phyloP scores from a whole-genome alignment of 345 rosid species.

The Pugionium dolabratum region DNA sequence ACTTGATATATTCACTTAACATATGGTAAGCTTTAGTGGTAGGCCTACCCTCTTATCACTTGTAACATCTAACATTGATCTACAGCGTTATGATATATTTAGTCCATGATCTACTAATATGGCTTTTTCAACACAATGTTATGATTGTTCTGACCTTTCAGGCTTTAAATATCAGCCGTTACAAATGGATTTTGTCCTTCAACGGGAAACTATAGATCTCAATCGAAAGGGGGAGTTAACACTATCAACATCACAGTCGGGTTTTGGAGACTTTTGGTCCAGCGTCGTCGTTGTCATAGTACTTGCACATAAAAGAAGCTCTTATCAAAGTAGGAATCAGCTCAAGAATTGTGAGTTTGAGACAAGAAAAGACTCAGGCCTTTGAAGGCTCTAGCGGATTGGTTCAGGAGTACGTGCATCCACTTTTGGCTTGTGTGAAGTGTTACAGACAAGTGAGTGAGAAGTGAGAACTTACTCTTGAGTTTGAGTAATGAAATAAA shows the following conservation, averaged over 20 bases:
- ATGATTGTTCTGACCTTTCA: conserved; percentile 27
- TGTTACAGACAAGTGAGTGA: conserved; percentile 36
- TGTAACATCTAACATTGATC: too few species aligned
- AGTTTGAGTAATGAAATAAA: conserved; percentile 35
- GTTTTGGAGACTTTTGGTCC: conserved; percentile 40
- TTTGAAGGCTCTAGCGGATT: conserved; percentile 19
- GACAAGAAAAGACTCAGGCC: conserved; percentile 27
- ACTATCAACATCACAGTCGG: conserved; percentile 34
- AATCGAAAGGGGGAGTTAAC: conserved; percentile 39
- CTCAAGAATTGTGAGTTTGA: conserved; percentile 29
- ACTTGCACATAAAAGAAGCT: conserved; percentile 39
- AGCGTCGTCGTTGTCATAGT: conserved; percentile 34
- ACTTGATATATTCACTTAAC: conserved; percentile 46
- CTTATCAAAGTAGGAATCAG: conserved; percentile 42
- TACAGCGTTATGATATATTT: too few species aligned
- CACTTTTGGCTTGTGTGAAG: conserved; percentile 32
- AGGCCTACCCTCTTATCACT: not conserved
- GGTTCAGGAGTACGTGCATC: conserved; percentile 38
- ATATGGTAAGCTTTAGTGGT: conserved; percentile 36
- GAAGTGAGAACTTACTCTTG: conserved; percentile 25
- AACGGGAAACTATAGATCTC: conserved; percentile 37
- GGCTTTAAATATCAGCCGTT: conserved; percentile 37
- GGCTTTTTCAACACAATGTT: conserved; percentile 1
- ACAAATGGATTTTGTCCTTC: conserved; percentile 31
- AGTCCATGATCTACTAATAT: not conserved